Evolutionary conservation across 2,329 filamentous ascomycete genomes (phyloP).

Genomic region (Penicillium sp.): DNA sequence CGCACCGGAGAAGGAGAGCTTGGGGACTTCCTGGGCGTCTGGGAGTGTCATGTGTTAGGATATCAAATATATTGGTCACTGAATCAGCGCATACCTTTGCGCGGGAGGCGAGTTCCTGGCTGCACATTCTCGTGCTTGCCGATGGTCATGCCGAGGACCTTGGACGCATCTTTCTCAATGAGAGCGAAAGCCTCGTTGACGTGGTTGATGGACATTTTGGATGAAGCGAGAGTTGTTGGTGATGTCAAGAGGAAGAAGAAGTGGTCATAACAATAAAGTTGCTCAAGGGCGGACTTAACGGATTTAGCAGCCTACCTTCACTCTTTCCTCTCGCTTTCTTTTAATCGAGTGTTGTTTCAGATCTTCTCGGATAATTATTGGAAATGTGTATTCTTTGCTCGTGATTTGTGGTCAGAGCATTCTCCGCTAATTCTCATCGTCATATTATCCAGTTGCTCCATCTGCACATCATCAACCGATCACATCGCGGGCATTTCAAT

Average conservation of each 20-base stretch:
- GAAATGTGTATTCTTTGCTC: not conserved
- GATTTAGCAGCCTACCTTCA: not conserved
- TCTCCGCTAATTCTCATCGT: not conserved
- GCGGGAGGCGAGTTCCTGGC: constrained; percentile 35
- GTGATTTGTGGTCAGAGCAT: not conserved
- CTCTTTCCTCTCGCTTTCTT: not conserved
- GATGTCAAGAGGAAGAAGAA: not conserved
- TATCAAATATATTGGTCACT: too few relatives aligned
- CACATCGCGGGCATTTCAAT: not conserved
- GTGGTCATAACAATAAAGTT: not conserved
- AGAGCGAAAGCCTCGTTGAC: constrained; percentile 23
- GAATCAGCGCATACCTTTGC: constrained; percentile 23
- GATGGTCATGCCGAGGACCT: constrained; percentile 35
- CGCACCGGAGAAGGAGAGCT: constrained; percentile 19
- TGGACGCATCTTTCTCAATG: constrained; percentile 34
- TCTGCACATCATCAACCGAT: not conserved
- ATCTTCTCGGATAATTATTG: not conserved
- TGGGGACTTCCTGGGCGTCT: constrained; percentile 25
- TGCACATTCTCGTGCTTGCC: constrained; percentile 28
- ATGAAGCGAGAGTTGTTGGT: not conserved
- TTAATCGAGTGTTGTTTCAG: not conserved
- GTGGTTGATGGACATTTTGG: constrained; percentile 19
- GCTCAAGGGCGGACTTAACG: constrained; percentile 7
- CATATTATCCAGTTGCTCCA: too few relatives aligned
- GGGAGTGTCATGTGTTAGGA: not conserved